Evolutionary conservation across 305 asterid genomes (phyloP), one percentile per base, ranked within the genome.

Genomic region (Fraxinus angustifolia): DNA sequence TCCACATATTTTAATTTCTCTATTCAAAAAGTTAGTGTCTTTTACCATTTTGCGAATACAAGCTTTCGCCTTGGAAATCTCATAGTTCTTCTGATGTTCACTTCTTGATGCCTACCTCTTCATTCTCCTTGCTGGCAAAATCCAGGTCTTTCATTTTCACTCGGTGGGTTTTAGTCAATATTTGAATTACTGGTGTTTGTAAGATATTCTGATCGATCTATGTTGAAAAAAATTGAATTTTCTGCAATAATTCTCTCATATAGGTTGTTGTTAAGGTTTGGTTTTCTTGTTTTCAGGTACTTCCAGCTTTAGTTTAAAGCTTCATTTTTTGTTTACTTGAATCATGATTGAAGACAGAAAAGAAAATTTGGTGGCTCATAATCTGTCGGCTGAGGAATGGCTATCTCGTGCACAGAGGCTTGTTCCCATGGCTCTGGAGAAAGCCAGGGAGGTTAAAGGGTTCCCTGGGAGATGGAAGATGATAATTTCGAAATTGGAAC

Each of bases 391-490:
- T 0, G 98, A 95, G 81, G 99, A 95, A 86, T 92, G 94, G 90
- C 89, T 93, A 48, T 86, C 90, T 19, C 82, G 80, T 75, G 98
- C 95, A 1, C 96, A 89, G 48, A 92, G 84, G 74, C 95, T 95
- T 3, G 93, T 95, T 42, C 98, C 95, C 0, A 83, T 35, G 67
- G 97, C 98, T 2, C 81, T 95, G 78, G 86, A 82, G 79, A 93
- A 88, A 88, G 96, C 98, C 16, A 87, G 78, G 83, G 90, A 90
- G 87, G 97, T 93, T 14, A 90, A 84, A 81, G 96, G 90, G 19
- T 95, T 93, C 77, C 91, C 94, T 0, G 85, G 89, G 3, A 87
- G 97, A 79, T 95, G 99, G 99, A 93, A 89, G 87, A 89, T 89
- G 91, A 93, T 93, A 17, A 82, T 91, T 62, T 88, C 93, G 1